Evolutionary conservation across 768 basidiomycete genomes (phyloP).

Genomic region (Pisolithus sp.): DNA sequence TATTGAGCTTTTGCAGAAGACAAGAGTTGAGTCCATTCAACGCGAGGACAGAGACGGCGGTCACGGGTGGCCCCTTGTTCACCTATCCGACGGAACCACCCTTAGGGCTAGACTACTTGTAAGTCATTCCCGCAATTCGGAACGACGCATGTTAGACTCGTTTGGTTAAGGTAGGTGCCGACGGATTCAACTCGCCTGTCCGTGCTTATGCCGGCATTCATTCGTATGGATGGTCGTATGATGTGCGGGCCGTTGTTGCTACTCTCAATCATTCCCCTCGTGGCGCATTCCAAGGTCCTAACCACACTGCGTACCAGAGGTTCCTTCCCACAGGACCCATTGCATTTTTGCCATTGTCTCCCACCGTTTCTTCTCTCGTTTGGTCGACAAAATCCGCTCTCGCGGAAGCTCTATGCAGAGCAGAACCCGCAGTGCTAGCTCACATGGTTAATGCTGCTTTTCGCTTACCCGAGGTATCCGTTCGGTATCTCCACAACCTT

Average conservation of each 20-base stretch:
- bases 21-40: constrained; percentile 67
- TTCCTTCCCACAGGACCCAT: constrained; percentile 95
- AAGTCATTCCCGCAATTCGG: constrained; percentile 17
- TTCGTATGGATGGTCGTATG: constrained; percentile 89
- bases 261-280: constrained; percentile 74
- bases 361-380: constrained; percentile 77
- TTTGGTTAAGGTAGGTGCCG: constrained; percentile 73
- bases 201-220: constrained; percentile 78
- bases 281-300: constrained; percentile 52
- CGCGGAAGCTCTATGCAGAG: constrained; percentile 63
- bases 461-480: constrained; percentile 68
- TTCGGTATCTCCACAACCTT: constrained; percentile 58
- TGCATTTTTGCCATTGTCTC: constrained; percentile 85
- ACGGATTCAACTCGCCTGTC: constrained; percentile 93
- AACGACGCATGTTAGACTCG: background rate
- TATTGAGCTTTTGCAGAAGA: constrained; percentile 63
- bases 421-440: constrained; percentile 56
- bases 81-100: constrained; percentile 58
- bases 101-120: constrained; percentile 75
- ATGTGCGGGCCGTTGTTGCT: constrained; percentile 84
- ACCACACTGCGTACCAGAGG: constrained; percentile 84
- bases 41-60: constrained; percentile 33
- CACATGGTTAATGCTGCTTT: constrained; percentile 89
- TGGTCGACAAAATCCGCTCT: constrained; percentile 85
- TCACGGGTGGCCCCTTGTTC: constrained; percentile 77